phyloP scores from a whole-genome alignment of 108 stramenopile species.

The Nannochloropsis gaditana region DNA sequence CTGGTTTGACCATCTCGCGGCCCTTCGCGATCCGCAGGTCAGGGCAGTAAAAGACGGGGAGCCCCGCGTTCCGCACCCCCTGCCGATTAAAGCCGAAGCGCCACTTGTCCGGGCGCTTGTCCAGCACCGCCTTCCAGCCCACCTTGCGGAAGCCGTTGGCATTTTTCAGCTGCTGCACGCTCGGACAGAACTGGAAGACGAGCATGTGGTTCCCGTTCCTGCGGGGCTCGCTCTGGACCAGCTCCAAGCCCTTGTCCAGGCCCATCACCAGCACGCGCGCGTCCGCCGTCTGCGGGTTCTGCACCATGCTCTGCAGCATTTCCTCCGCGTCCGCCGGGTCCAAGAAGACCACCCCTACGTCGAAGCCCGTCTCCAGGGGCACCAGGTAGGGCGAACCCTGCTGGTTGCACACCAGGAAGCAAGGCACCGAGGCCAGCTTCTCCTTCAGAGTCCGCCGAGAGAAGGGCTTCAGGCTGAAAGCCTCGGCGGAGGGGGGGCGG shows the following conservation, averaged over 20 bases:
- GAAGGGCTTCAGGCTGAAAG: constrained; percentile 37
- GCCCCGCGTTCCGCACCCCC: background rate
- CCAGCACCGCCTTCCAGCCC: background rate
- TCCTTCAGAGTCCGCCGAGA: constrained; percentile 39
- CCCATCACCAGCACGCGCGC: constrained; percentile 40
- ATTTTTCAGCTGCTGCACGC: constrained; percentile 4
- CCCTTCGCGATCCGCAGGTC: background rate
- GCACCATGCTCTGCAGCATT: constrained; percentile 38
- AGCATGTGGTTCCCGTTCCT: constrained; percentile 24
- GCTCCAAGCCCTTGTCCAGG: constrained; percentile 42
- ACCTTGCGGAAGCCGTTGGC: constrained; percentile 5
- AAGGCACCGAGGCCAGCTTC: constrained; percentile 40
- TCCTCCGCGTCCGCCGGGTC: constrained; percentile 39
- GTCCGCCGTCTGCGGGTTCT: constrained; percentile 5
- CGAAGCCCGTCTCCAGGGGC: background rate
- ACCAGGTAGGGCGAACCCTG: constrained; percentile 39
- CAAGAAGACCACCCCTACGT: constrained; percentile 36
- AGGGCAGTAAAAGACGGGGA: background rate
- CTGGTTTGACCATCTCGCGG: constrained; percentile 4
- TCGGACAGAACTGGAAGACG: constrained; percentile 19
- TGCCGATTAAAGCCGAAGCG: constrained; percentile 8
- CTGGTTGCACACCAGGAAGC: constrained; percentile 39
- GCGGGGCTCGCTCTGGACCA: constrained; percentile 27
- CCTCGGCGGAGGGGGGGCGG: constrained; percentile 30
- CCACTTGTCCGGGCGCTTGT: constrained; percentile 12